Conservation (phyloP, 257 asterid genomes). For the Coffea canephora region DNA sequence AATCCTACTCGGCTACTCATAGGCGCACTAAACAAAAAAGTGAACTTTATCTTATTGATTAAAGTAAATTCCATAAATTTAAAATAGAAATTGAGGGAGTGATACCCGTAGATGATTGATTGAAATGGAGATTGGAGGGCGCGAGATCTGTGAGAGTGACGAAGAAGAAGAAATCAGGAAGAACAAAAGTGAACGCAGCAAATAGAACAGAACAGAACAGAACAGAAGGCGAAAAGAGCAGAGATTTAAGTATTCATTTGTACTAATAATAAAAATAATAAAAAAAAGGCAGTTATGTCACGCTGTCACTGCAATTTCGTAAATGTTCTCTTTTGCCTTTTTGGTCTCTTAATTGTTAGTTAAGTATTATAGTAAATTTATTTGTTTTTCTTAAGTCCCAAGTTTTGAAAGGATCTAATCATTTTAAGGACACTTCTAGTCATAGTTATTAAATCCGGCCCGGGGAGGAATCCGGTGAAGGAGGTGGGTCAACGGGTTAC, state of each 20-base stretch:
- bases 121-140: background rate
- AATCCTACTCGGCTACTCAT: background rate
- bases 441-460: too few species aligned
- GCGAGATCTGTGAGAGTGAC: slow-evolving; percentile 15
- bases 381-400: background rate
- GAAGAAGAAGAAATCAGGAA: background rate
- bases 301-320: background rate
- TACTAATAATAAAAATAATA: too few species aligned
- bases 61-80: background rate
- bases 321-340: background rate
- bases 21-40: background rate
- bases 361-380: too few species aligned
- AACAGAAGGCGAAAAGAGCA: background rate
- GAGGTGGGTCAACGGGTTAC: too few species aligned
- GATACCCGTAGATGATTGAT: slow-evolving; percentile 15
- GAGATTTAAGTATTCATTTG: background rate
- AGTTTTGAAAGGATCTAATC: background rate
- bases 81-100: background rate
- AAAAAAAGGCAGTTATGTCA: background rate
- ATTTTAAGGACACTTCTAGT: background rate
- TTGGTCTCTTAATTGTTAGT: background rate
- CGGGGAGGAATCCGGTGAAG: too few species aligned
- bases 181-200: background rate
- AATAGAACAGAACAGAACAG: slow-evolving; percentile 7
- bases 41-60: background rate